Base-by-base conservation (phyloP, 352 stramenopile species). In the Aphanomyces invadans region DNA sequence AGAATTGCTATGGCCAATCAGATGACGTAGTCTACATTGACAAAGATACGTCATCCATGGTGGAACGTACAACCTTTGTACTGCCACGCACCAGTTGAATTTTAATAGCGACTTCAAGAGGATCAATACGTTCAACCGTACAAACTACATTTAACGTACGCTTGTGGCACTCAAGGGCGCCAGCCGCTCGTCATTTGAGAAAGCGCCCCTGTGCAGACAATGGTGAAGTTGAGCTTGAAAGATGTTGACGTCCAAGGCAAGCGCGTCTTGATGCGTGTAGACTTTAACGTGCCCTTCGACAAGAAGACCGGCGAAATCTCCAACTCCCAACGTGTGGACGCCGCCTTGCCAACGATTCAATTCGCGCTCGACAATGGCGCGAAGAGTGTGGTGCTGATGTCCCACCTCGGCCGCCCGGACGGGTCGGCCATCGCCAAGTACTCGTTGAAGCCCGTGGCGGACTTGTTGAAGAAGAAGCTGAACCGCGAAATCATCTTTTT, bases 251-350 rank as follows among this genome's bases (percentile, higher is more conserved):
- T 98, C 64, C 93, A 95, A 78, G 95, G 89, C 81, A 98, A 98
- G 85, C 97, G 95, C 77, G 97, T 99, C 66, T 88, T 99, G 63
- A 96, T 99, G 65, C 92, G 97, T 74, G 98, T 98, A 67, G 97
- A 99, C 85, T 97, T 99, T 70, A 99, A 99, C 78, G 97, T 99
- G 44, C 97, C 97, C 17, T 97, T 99, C 71, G 78, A 85, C 19
- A 57, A 57, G 36, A 42, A 42, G 15, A 90, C 96, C 74, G 97
- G 92, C 66, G 96, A 96, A 69, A 92, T 97, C 63, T 98, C 84
- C 62, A 99, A 99, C 87, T 99, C 96, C 67, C 96, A 99, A 74
- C 95, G 97, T 74, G 99, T 99, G 76, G 90, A 98, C 56, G 97
- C 84, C 33, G 90, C 89, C 74, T 68, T 99, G 73, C 82, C 97